phyloP scores from a whole-genome alignment of 176 grass and related monocot genomes.

The Chrysopogon serrulatus region DNA sequence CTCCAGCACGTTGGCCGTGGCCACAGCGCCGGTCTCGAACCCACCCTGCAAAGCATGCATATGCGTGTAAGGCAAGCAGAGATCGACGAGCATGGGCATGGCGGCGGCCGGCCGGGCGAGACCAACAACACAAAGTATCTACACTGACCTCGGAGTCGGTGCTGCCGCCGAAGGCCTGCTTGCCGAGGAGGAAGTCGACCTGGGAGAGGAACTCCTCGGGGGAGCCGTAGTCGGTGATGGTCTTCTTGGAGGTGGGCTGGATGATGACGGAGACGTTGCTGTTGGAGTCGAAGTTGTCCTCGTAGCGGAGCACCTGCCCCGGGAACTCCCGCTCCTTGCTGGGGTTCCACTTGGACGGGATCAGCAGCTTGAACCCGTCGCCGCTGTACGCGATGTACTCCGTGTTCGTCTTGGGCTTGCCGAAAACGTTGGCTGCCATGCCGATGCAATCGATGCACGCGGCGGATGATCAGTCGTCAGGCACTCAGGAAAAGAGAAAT shows the following conservation, averaged over 20 bases:
- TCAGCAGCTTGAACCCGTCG: slow-evolving; percentile 71
- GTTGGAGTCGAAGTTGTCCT: slow-evolving; percentile 96
- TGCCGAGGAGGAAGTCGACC: slow-evolving; percentile 81
- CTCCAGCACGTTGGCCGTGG: slow-evolving; percentile 85
- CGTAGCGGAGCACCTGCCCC: slow-evolving; percentile 84
- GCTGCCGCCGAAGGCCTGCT: slow-evolving; percentile 68
- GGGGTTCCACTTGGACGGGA: slow-evolving; percentile 95
- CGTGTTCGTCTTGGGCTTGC: slow-evolving; percentile 77
- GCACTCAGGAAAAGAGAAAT: too few relatives aligned
- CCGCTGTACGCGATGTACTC: slow-evolving; percentile 77
- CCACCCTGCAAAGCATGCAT: slow-evolving; percentile 46
- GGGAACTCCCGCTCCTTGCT: slow-evolving; percentile 89
- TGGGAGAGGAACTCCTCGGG: slow-evolving; percentile 76
- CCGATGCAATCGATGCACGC: background rate
- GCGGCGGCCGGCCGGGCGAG: too few relatives aligned
- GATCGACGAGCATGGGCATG: too few relatives aligned
- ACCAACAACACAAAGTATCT: too few relatives aligned
- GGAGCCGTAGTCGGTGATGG: slow-evolving; percentile 80
- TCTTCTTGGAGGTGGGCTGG: slow-evolving; percentile 65
- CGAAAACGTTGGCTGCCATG: slow-evolving; percentile 71
- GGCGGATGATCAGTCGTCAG: background rate
- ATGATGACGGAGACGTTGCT: slow-evolving; percentile 84
- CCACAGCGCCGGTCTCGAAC: slow-evolving; percentile 73
- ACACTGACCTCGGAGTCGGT: slow-evolving; percentile 95
- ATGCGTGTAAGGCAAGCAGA: too few relatives aligned